These are phyloP conservation scores for Blastomyces emzantsi DNA, from an alignment of 2,329 filamentous ascomycete genomes.

Conservation along the genomic window DNA sequence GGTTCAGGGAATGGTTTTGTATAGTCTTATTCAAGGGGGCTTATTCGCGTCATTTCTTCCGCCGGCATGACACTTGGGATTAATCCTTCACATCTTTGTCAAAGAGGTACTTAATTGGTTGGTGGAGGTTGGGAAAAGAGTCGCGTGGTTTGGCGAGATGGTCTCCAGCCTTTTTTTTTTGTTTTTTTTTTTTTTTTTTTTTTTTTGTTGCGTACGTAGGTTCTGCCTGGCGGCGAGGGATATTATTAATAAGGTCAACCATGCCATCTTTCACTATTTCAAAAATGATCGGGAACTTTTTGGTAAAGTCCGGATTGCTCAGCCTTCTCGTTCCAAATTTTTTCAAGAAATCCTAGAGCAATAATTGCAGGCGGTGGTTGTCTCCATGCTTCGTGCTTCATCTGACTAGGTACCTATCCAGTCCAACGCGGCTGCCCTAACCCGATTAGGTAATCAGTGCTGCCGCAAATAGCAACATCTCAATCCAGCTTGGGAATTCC, in stretches of 20 bases:
- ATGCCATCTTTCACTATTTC: background rate
- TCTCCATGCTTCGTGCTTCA: background rate
- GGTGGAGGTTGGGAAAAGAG: background rate
- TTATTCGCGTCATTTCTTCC: conserved; percentile 87
- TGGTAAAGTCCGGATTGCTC: background rate
- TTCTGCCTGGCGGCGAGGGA: conserved; percentile 1
- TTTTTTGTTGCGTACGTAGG: background rate
- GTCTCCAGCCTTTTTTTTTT: background rate
- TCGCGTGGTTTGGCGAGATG: background rate
- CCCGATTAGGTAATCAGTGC: conserved; percentile 7
- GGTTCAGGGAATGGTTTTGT: conserved; percentile 66
- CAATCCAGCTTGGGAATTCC: background rate
- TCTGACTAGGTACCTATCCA: too few relatives aligned
- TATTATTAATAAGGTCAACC: background rate
- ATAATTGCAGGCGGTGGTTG: background rate
- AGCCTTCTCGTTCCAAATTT: background rate
- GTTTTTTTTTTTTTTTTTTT: background rate
- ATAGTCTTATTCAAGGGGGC: conserved; percentile 70
- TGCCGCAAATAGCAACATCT: background rate
- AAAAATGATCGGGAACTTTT: background rate
- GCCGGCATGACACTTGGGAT: conserved; percentile 53
- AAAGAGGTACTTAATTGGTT: background rate
- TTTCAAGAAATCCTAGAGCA: background rate
- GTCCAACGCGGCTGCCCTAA: background rate
- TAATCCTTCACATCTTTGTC: background rate